These are phyloP conservation scores for Chrysopogon serrulatus DNA, from an alignment of 176 grass and related monocot species.

Conservation along the genomic window DNA sequence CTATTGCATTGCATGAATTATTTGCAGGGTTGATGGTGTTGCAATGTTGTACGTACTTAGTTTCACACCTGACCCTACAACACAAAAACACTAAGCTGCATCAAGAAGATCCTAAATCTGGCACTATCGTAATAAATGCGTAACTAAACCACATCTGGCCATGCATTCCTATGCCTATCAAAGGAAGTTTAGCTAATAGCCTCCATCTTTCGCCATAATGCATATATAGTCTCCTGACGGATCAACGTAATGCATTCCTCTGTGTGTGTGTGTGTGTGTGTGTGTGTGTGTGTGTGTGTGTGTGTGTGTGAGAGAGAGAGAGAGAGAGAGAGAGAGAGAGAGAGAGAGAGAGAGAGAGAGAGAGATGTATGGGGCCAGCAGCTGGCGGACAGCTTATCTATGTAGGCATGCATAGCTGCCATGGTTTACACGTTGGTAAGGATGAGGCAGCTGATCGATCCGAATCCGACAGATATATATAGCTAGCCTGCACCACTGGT, in stretches of 20 bases:
- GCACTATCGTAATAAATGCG: background rate
- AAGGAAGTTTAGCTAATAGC: too few relatives aligned
- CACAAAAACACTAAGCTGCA: background rate
- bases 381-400: background rate
- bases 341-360: background rate
- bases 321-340: background rate
- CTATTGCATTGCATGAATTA: too few relatives aligned
- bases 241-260: background rate
- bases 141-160: background rate
- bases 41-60: too few relatives aligned
- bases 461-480: slow-evolving; percentile 3
- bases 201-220: background rate
- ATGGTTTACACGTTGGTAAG: slow-evolving; percentile 20
- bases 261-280: background rate
- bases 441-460: background rate
- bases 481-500: background rate
- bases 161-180: too few relatives aligned
- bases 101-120: background rate
- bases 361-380: background rate
- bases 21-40: background rate
- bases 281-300: background rate
- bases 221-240: background rate
- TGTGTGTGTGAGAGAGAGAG: too few relatives aligned
- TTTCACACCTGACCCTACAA: too few relatives aligned
- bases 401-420: background rate